Percentiles rank a stretch among this genome's conserved stretches.
Evolutionary conservation across 2,329 filamentous ascomycete species (phyloP).

Genomic region (Parascedosporium putredinis): DNA sequence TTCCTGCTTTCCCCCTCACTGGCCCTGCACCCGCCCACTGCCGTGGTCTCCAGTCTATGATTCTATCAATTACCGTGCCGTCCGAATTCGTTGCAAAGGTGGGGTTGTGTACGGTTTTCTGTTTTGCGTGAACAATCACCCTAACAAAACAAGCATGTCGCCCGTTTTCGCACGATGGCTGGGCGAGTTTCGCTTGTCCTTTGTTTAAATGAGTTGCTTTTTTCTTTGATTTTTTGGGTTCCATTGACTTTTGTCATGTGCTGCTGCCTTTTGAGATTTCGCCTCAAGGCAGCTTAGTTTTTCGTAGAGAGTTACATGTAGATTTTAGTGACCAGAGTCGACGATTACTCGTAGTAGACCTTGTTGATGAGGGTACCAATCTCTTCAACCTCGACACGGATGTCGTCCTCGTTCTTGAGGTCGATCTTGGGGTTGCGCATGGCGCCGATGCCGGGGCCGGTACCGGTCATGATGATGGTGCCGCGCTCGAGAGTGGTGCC

Average conservation of each 20-base stretch:
- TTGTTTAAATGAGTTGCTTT: too few relatives aligned
- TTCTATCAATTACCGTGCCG: conserved; percentile 1
- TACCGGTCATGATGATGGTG: conserved; percentile 58
- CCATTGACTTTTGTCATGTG: too few relatives aligned
- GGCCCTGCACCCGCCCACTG: background rate
- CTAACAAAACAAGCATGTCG: too few relatives aligned
- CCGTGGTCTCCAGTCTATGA: background rate
- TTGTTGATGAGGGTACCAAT: conserved; percentile 27
- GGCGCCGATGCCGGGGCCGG: conserved; percentile 32
- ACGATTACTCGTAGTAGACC: conserved; percentile 23
- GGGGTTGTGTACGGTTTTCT: background rate
- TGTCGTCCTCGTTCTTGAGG: conserved; percentile 25
- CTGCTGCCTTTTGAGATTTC: too few relatives aligned
- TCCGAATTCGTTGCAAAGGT: background rate
- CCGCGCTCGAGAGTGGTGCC: conserved; percentile 54
- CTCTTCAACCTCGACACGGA: conserved; percentile 25
- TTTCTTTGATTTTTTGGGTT: too few relatives aligned
- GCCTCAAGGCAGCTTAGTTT: too few relatives aligned
- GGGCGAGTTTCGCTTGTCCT: too few relatives aligned
- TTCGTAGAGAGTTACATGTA: too few relatives aligned
- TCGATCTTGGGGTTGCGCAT: conserved; percentile 28
- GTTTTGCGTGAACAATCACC: background rate
- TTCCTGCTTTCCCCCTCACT: background rate
- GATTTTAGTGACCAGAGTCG: background rate
- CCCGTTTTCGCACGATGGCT: too few relatives aligned